Percentiles rank a stretch among this genome's conserved stretches.
These are phyloP conservation scores for Porodaedalea pini DNA, from an alignment of 1,284 basidiomycete species.

Conservation along the genomic window DNA sequence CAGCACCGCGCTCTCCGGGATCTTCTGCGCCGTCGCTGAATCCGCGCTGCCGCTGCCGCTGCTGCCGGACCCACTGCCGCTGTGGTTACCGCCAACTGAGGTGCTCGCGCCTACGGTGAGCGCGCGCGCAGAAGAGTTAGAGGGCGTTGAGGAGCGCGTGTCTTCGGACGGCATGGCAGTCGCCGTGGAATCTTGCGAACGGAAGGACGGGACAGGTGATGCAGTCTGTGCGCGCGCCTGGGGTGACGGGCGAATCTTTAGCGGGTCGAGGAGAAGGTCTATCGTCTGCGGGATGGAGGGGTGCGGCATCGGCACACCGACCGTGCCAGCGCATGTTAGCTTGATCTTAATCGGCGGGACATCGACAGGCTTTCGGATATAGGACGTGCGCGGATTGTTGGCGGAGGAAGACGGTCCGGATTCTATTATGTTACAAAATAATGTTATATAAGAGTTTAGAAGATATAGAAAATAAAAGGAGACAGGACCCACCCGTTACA, in stretches of 20 bases:
- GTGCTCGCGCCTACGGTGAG: background rate
- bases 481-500: constrained; percentile 1
- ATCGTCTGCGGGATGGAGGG: constrained; percentile 9
- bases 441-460: background rate
- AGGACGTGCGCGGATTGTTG: constrained; percentile 13
- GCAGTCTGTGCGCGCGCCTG: background rate
- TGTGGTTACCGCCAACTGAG: background rate
- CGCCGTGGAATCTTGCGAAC: background rate
- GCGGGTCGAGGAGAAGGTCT: constrained; percentile 10
- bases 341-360: constrained; percentile 11
- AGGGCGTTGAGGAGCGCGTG: background rate
- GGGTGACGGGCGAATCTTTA: constrained; percentile 8
- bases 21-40: background rate
- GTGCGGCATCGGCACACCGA: constrained; percentile 15
- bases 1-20: background rate
- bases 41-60: background rate
- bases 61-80: background rate
- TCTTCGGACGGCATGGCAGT: background rate
- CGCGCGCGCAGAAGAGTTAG: background rate
- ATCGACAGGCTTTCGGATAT: constrained; percentile 8
- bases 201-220: constrained; percentile 5
- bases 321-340: constrained; percentile 12
- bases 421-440: background rate
- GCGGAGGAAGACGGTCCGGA: background rate
- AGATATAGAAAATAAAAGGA: background rate